Percentiles rank a stretch among this genome's conserved stretches.
Conservation (phyloP, 202 grass and related monocot genomes). For the Zoysia matrella region DNA sequence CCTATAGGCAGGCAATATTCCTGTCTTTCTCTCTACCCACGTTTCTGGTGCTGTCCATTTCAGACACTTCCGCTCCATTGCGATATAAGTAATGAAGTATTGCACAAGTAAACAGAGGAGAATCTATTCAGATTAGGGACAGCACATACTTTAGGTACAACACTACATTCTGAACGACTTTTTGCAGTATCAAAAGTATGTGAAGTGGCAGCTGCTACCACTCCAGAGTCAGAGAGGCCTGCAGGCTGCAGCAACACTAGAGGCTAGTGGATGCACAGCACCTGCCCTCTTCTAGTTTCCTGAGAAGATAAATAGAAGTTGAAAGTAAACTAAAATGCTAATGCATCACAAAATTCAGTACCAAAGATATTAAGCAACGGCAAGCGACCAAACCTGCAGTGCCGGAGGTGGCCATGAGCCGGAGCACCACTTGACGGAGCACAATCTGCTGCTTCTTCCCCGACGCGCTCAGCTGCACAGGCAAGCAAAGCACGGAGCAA, state of each 20-base stretch:
- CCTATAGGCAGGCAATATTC: constrained; percentile 71
- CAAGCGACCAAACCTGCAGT: constrained; percentile 57
- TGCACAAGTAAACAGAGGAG: background rate
- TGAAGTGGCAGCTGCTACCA: background rate
- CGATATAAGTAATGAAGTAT: constrained; percentile 60
- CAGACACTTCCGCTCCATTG: constrained; percentile 87
- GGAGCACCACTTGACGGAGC: constrained; percentile 63
- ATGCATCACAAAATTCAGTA: background rate
- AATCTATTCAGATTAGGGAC: background rate
- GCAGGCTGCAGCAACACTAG: background rate
- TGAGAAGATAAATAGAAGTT: too few relatives aligned
- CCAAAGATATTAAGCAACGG: constrained; percentile 8
- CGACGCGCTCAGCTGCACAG: constrained; percentile 47
- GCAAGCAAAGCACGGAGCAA: constrained; percentile 5
- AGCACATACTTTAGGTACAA: constrained; percentile 74
- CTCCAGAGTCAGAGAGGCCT: constrained; percentile 25
- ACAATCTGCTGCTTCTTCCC: constrained; percentile 71
- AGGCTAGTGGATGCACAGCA: too few relatives aligned
- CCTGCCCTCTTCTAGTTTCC: too few relatives aligned
- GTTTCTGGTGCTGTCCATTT: constrained; percentile 75
- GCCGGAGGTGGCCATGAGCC: constrained; percentile 63
- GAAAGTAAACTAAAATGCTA: background rate
- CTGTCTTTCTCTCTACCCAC: constrained; percentile 84
- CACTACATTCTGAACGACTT: constrained; percentile 80
- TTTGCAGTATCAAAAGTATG: constrained; percentile 84